Evolutionary conservation across 164 flowering plant genomes (phyloP).

Genomic region (Aristolochia contorta): DNA sequence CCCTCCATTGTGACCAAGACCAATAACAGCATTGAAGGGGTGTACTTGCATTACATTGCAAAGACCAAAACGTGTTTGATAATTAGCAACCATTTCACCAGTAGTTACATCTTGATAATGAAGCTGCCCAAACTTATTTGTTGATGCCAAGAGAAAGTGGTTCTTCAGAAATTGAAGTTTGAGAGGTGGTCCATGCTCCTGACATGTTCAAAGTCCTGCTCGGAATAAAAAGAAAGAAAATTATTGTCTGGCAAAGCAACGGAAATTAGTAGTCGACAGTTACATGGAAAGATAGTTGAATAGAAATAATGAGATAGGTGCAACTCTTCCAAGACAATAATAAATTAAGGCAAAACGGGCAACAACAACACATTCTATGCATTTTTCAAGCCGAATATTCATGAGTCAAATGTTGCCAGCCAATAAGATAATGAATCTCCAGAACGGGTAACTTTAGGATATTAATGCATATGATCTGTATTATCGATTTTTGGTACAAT

Average conservation of each 20-base stretch:
- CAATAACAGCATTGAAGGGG: constrained; percentile 68
- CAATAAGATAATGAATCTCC: no score
- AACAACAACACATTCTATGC: no score
- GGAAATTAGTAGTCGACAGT: not conserved
- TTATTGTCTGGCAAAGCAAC: not conserved
- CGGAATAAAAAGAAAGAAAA: not conserved
- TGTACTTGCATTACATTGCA: constrained; percentile 61
- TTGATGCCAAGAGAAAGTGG: constrained; percentile 67
- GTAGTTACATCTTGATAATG: constrained; percentile 75
- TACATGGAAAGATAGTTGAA: not conserved
- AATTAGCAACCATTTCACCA: constrained; percentile 56
- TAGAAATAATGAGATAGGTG: not conserved
- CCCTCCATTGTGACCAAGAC: constrained; percentile 71
- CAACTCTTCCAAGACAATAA: not conserved
- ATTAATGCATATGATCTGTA: no score
- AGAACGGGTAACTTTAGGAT: no score
- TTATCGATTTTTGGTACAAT: no score
- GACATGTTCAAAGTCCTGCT: constrained; percentile 1
- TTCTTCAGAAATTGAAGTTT: constrained; percentile 72
- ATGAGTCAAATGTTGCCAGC: no score
- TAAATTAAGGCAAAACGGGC: not conserved
- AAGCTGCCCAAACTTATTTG: constrained; percentile 73
- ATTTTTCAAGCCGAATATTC: no score
- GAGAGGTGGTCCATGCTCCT: constrained; percentile 72
- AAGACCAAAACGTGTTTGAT: constrained; percentile 63